phyloP scores from a whole-genome alignment of 2,329 filamentous ascomycete genomes.

The Fusarium chlamydosporum region DNA sequence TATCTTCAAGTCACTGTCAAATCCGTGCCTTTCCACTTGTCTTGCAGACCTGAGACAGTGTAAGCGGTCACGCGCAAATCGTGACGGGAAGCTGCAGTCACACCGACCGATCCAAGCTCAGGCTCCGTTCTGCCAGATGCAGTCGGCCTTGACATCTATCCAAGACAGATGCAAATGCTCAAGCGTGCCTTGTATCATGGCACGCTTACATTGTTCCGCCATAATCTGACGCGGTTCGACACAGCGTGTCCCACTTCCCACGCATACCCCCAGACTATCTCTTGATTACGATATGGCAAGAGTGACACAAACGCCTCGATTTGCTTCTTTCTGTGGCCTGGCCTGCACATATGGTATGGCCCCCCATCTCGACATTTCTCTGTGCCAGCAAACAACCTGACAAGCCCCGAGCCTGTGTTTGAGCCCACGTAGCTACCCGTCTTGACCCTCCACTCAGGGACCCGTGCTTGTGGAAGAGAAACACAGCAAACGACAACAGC shows the following conservation, averaged over 20 bases:
- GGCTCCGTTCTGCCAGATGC: conserved; percentile 30
- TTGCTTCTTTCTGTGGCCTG: too few species aligned
- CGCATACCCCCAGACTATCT: neutral
- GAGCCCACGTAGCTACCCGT: conserved; percentile 37
- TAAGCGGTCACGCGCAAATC: conserved; percentile 19
- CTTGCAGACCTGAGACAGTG: neutral
- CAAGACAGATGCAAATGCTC: conserved; percentile 10
- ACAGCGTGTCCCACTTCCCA: neutral
- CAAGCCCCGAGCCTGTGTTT: conserved; percentile 9
- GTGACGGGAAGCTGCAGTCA: conserved; percentile 36
- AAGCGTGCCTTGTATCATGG: neutral
- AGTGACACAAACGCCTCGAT: neutral
- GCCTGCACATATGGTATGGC: neutral
- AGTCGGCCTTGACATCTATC: conserved; percentile 22
- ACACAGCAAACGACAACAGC: neutral
- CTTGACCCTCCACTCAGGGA: conserved; percentile 3
- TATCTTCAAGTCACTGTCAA: neutral
- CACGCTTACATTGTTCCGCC: neutral
- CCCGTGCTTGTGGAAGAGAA: neutral
- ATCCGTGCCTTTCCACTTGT: neutral
- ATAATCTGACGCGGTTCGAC: neutral
- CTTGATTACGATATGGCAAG: neutral
- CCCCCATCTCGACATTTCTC: neutral
- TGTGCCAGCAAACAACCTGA: conserved; percentile 15
- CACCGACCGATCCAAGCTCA: conserved; percentile 18